Evolutionary conservation across 140 eudicot genomes (phyloP).

Genomic region (Flaveria floridana): DNA sequence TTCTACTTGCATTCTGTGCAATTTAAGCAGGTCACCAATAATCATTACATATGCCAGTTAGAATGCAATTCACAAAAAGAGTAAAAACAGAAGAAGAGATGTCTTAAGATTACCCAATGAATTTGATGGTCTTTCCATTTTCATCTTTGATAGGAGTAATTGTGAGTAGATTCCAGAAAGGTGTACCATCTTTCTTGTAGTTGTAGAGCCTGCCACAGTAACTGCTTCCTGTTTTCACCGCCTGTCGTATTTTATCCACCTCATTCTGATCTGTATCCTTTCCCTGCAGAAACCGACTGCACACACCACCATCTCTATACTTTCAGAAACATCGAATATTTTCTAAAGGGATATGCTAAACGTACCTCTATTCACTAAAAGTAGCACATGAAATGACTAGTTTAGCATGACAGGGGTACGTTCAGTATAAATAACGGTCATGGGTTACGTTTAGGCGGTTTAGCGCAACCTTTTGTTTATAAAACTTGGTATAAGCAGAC

Average conservation of each 20-base stretch:
- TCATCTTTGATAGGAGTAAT: slow-evolving; percentile 92
- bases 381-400: too few species aligned
- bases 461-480: too few species aligned
- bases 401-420: too few species aligned
- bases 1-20: slow-evolving; percentile 97
- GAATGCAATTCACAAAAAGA: neutral
- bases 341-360: too few species aligned
- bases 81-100: neutral
- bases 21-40: neutral
- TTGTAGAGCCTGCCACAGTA: slow-evolving; percentile 93
- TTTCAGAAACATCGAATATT: too few species aligned
- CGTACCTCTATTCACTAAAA: too few species aligned
- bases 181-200: slow-evolving; percentile 95
- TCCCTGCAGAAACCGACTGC: slow-evolving; percentile 98
- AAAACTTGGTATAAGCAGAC: neutral
- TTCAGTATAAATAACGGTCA: too few species aligned
- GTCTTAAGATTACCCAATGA: slow-evolving; percentile 62
- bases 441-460: too few species aligned
- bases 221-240: slow-evolving; percentile 73
- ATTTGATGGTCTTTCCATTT: slow-evolving; percentile 72
- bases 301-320: neutral
- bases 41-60: neutral
- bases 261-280: slow-evolving; percentile 87
- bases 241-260: slow-evolving; percentile 73
- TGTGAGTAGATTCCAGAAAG: slow-evolving; percentile 95